Evolutionary conservation across 108 stramenopile genomes (phyloP).

Genomic region (Mediolabrus comicus): DNA sequence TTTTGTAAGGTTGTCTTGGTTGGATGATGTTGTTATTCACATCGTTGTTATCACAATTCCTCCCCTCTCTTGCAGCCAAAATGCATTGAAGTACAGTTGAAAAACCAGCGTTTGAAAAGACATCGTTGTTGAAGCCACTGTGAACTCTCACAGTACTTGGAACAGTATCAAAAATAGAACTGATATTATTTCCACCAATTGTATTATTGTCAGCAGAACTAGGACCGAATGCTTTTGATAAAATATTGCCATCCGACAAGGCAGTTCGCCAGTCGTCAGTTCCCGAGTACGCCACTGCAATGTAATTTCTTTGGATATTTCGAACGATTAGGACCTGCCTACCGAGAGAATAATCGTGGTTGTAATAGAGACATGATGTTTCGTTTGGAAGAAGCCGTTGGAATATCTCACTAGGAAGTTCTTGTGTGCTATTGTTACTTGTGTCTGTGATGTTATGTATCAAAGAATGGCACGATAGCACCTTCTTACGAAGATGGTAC

Average conservation of each 20-base stretch:
- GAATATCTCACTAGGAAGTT: constrained; percentile 15
- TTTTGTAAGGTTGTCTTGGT: constrained; percentile 20
- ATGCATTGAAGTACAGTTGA: constrained; percentile 21
- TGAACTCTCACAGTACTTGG: constrained; percentile 54
- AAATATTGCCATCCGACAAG: constrained; percentile 67
- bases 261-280: constrained; percentile 79
- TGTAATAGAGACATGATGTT: constrained; percentile 66
- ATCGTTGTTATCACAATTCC: constrained; percentile 19
- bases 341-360: constrained; percentile 55
- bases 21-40: neutral
- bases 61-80: constrained; percentile 42
- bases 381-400: constrained; percentile 31
- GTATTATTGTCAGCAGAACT: constrained; percentile 13
- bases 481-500: constrained; percentile 29
- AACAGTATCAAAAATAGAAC: constrained; percentile 20
- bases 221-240: constrained; percentile 61
- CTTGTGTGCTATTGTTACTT: neutral
- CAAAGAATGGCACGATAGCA: constrained; percentile 17
- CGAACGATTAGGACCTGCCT: constrained; percentile 71
- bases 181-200: constrained; percentile 1
- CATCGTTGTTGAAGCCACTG: constrained; percentile 78
- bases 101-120: constrained; percentile 55
- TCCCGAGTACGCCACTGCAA: constrained; percentile 79
- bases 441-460: neutral
- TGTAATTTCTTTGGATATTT: constrained; percentile 43